Evolutionary conservation across 2,329 filamentous ascomycete species (phyloP), one percentile per base, ranked within the genome.

Genomic region (Colletotrichum musicola): DNA sequence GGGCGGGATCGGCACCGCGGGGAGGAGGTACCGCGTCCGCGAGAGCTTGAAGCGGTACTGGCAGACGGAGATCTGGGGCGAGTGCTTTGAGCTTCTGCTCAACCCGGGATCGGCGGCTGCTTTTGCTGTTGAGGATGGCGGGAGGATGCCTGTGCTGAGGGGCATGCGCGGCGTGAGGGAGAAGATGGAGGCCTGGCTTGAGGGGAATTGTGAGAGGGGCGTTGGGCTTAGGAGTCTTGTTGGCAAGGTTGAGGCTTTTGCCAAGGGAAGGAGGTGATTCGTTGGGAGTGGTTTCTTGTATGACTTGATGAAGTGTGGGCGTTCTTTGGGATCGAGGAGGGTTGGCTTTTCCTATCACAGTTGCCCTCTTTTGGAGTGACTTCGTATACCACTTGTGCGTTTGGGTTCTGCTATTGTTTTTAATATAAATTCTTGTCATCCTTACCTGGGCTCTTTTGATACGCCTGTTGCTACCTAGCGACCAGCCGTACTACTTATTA

Each of bases 1-100:
- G 30, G 86, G 85, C 16, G 86, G 85, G 1, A 80, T 91, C 2
- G 88, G 87, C n/a, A 84, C 84, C 4, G 83, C 80, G 7, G 88
- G 86, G 1, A 90, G 92, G 76, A 90, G 86, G 55, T 98, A 97
- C 81, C 89, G 87, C 71, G 90, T 98, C 72, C 88, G 92, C 59
- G 95, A 98, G 80, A 88, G 85, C 14, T 81, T 98, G 69, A 99
- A 99, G 84, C 83, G 96, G 51, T 99, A 99, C 81, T 99, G 96
- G 96, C 95, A 98, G 84, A 92, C 90, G 56, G 94, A 97, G 57
- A 89, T 98, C 51, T 99, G 96, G 96, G 81, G 77, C 2, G 90
- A 92, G 69, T 90, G 92, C 55, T 97, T 99, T 78, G 92, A 95
- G 72, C 75, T 98, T 67, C 81, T 98, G 72, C 84, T 99, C 50